Conservation (phyloP, 495 filamentous ascomycete genomes). For the Neurospora terricola region DNA sequence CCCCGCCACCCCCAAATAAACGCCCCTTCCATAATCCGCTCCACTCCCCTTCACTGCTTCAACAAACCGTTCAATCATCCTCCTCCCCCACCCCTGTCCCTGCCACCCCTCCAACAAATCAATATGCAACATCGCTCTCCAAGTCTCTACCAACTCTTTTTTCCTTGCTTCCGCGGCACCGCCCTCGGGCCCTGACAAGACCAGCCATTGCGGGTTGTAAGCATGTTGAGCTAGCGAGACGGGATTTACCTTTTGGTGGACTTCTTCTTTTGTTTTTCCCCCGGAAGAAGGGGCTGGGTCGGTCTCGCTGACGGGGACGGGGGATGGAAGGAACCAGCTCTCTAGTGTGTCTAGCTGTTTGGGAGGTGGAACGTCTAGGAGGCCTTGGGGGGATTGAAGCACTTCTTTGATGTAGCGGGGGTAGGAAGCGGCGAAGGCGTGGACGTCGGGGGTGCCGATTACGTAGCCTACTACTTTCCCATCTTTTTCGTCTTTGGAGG, state of each 20-base stretch:
- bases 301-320: neutral
- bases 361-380: conserved; percentile 12
- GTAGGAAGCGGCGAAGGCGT: conserved; percentile 19
- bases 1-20: conserved; percentile 26
- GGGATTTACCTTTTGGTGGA: conserved; percentile 13
- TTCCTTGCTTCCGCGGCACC: neutral
- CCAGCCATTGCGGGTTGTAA: conserved; percentile 23
- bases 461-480: conserved; percentile 27
- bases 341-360: conserved; percentile 13
- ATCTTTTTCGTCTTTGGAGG: neutral
- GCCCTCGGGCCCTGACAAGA: conserved; percentile 19
- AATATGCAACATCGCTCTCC: conserved; percentile 33
- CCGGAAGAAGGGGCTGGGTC: neutral
- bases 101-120: conserved; percentile 26
- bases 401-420: conserved; percentile 21
- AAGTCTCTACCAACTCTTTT: conserved; percentile 19
- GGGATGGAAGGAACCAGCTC: conserved; percentile 5
- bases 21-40: conserved; percentile 22
- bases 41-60: conserved; percentile 17
- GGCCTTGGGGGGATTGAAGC: conserved; percentile 11
- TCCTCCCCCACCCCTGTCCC: conserved; percentile 27
- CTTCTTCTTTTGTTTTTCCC: neutral
- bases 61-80: conserved; percentile 28
- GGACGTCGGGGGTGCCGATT: conserved; percentile 28
- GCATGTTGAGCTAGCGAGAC: conserved; percentile 22